Evolutionary conservation across 192 early-diverging fungal genomes (phyloP).

Genomic region (Rhizophagus prolifer): DNA sequence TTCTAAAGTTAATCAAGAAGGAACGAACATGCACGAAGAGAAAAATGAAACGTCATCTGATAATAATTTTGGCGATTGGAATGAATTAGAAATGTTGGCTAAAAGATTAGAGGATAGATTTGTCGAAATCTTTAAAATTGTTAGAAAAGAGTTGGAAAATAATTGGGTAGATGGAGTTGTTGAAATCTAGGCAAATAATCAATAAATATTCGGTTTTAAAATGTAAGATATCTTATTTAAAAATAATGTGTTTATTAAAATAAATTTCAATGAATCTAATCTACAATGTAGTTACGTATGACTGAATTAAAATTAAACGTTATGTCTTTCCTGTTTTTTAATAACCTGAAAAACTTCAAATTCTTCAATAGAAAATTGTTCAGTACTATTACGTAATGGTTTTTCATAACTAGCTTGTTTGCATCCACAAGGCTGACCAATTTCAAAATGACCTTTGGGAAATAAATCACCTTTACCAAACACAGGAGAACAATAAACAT

Average conservation of each 20-base stretch:
- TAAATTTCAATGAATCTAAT: too few species aligned
- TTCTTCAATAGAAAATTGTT: conserved; percentile 20
- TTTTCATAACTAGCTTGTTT: conserved; percentile 24
- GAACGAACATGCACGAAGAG: not conserved
- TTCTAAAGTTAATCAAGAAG: not conserved
- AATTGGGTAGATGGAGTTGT: not conserved
- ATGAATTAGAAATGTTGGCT: not conserved
- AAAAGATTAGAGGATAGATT: not conserved
- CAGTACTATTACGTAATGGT: not conserved
- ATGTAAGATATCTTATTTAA: too few species aligned
- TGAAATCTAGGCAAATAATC: not conserved
- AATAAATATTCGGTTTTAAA: too few species aligned
- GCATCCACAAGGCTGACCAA: conserved; percentile 12
- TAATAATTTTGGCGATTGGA: not conserved
- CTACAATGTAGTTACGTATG: too few species aligned
- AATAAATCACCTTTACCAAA: conserved; percentile 30
- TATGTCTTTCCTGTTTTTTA: not conserved
- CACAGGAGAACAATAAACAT: conserved; percentile 21
- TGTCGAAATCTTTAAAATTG: not conserved
- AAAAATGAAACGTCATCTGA: not conserved
- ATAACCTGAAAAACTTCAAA: conserved; percentile 19
- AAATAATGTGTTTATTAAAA: too few species aligned
- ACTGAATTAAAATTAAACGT: not conserved
- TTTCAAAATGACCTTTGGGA: conserved; percentile 24
- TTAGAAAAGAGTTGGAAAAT: not conserved